Percentiles rank a stretch among this genome's conserved stretches.
Conservation (phyloP, 129 eudicot genomes). For the Chrysanthemum makinoi region DNA sequence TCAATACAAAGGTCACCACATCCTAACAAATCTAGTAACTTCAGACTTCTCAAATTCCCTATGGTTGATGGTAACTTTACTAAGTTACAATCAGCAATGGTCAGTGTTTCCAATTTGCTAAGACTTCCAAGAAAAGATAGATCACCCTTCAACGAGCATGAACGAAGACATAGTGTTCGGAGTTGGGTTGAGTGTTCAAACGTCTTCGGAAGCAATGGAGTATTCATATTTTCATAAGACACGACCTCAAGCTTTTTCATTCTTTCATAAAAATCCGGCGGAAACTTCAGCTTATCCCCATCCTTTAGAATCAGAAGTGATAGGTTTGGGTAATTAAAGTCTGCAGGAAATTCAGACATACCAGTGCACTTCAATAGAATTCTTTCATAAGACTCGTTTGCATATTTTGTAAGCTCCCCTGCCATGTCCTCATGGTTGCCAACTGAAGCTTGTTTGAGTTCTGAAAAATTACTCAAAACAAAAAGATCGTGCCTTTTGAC, state of each 20-base stretch:
- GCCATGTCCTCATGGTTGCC: not conserved
- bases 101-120: not conserved
- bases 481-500: conserved; percentile 17
- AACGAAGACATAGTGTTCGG: not conserved
- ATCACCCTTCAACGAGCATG: not conserved
- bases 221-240: not conserved
- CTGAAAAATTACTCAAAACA: not conserved
- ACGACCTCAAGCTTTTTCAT: not conserved
- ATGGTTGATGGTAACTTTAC: no score
- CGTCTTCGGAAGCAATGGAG: not conserved
- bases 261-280: not conserved
- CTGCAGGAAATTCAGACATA: conserved; percentile 1
- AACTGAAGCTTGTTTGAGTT: conserved; percentile 8
- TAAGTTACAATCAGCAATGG: not conserved
- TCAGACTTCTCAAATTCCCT: no score
- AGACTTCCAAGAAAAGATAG: not conserved
- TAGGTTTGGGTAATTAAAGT: not conserved
- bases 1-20: no score
- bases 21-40: no score
- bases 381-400: not conserved
- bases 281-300: not conserved
- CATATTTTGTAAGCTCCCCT: not conserved
- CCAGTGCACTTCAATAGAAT: not conserved
- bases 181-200: not conserved
- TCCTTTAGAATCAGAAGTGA: not conserved